phyloP scores from a whole-genome alignment of 139 green algal genomes.

The Auxenochlorella pyrenoidosa region DNA sequence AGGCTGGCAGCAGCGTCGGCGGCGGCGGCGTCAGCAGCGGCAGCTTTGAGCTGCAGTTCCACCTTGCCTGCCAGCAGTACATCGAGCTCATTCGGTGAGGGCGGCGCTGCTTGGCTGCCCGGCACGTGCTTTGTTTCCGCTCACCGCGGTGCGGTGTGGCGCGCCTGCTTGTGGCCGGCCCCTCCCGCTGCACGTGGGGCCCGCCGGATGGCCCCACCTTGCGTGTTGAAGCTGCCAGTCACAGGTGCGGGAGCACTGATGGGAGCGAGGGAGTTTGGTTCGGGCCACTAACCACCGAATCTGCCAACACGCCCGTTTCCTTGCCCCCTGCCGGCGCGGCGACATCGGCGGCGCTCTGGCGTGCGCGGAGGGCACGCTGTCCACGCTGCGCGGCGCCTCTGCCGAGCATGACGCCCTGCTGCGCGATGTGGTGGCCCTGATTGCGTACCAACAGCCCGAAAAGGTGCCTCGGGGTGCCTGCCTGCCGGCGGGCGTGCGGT shows the following conservation, averaged over 20 bases:
- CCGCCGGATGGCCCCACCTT: no score
- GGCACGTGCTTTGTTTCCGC: not conserved
- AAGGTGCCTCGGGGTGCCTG: not conserved
- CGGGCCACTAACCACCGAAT: no score
- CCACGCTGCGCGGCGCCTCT: conserved; percentile 48
- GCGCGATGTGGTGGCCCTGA: conserved; percentile 76
- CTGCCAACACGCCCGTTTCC: no score
- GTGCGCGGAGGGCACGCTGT: conserved; percentile 62
- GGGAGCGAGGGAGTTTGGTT: no score
- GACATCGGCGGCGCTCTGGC: conserved; percentile 59
- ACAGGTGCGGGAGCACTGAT: no score
- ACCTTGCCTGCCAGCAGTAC: conserved; percentile 79
- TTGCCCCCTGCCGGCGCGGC: conserved; percentile 36
- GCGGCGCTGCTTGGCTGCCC: not conserved
- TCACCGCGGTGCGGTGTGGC: not conserved
- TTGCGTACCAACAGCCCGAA: conserved; percentile 80
- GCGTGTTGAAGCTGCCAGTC: no score
- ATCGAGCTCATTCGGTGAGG: conserved; percentile 81
- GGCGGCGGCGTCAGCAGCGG: conserved; percentile 1
- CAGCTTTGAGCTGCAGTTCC: conserved; percentile 63
- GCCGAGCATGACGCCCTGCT: conserved; percentile 45
- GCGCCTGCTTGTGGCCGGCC: no score
- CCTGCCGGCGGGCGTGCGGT: no score
- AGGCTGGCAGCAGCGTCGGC: not conserved
- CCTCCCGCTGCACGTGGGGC: no score